Evolutionary conservation across 805 yeast genomes (phyloP).

Genomic region (Tetrapisispora fleetii): DNA sequence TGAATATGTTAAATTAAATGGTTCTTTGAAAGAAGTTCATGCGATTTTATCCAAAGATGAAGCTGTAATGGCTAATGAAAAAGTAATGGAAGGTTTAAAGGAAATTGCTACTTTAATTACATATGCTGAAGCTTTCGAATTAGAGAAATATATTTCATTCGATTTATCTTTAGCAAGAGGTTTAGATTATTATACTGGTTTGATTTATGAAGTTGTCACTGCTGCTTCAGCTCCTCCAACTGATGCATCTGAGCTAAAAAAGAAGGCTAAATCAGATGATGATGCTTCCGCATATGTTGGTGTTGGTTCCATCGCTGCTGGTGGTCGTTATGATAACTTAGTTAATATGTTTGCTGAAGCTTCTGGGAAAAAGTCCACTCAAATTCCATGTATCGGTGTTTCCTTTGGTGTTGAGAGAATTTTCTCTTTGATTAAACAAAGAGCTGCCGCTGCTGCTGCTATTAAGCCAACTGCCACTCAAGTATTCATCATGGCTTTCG

Average conservation of each 20-base stretch:
- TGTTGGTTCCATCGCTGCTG: slow-evolving; percentile 97
- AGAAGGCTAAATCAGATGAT: slow-evolving; percentile 45
- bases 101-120: slow-evolving; percentile 71
- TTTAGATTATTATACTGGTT: slow-evolving; percentile 92
- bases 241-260: slow-evolving; percentile 60
- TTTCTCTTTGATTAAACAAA: slow-evolving; percentile 78
- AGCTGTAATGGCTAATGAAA: slow-evolving; percentile 48
- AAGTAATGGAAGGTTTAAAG: slow-evolving; percentile 69
- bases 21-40: slow-evolving; percentile 58
- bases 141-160: slow-evolving; percentile 58
- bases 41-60: slow-evolving; percentile 47
- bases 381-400: slow-evolving; percentile 94
- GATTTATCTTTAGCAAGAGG: slow-evolving; percentile 97
- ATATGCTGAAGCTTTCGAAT: slow-evolving; percentile 76
- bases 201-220: slow-evolving; percentile 94
- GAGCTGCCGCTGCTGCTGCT: slow-evolving; percentile 49
- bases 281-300: slow-evolving; percentile 97
- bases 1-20: slow-evolving; percentile 76
- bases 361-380: slow-evolving; percentile 63
- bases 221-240: slow-evolving; percentile 92
- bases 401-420: slow-evolving; percentile 96
- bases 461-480: slow-evolving; percentile 83
- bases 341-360: slow-evolving; percentile 92
- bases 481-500: slow-evolving; percentile 94
- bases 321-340: slow-evolving; percentile 94